These are phyloP conservation scores for Kluyveromyces marxianus DNA, from an alignment of 1,139 yeast species.

Conservation along the genomic window DNA sequence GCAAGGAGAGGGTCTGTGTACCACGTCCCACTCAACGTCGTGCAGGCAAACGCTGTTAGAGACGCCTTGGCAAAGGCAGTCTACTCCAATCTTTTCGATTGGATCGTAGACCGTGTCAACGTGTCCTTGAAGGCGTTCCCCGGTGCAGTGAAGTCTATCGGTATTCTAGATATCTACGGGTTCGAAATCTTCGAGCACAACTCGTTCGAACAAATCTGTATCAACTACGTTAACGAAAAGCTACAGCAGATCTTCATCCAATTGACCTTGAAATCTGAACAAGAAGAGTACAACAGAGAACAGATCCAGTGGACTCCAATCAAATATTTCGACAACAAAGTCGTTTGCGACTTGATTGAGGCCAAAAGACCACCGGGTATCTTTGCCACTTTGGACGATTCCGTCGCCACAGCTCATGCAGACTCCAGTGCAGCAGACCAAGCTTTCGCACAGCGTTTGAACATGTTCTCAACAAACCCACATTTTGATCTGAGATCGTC, in stretches of 20 bases:
- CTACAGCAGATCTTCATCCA: slow-evolving; percentile 95
- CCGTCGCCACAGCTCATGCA: slow-evolving; percentile 97
- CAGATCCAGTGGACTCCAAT: slow-evolving; percentile 97
- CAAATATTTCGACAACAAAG: slow-evolving; percentile 89
- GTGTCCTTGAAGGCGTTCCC: slow-evolving; percentile 49
- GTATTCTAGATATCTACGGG: slow-evolving; percentile 96
- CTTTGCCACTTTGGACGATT: slow-evolving; percentile 93
- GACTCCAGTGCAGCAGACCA: slow-evolving; percentile 96
- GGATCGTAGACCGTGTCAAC: slow-evolving; percentile 96
- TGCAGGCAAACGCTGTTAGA: slow-evolving; percentile 90
- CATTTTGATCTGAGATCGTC: slow-evolving; percentile 87
- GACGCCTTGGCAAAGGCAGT: slow-evolving; percentile 95
- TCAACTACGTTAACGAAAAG: slow-evolving; percentile 94
- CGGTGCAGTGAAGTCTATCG: slow-evolving; percentile 64
- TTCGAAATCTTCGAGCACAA: slow-evolving; percentile 96
- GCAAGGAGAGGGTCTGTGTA: slow-evolving; percentile 86
- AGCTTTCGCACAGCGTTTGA: slow-evolving; percentile 86
- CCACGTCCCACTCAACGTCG: slow-evolving; percentile 85
- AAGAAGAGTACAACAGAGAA: slow-evolving; percentile 93
- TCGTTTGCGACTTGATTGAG: slow-evolving; percentile 96
- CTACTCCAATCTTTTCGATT: slow-evolving; percentile 86
- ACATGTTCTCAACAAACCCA: slow-evolving; percentile 72
- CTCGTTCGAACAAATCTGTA: slow-evolving; percentile 94
- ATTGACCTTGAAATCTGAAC: slow-evolving; percentile 91
- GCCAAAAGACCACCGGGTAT: slow-evolving; percentile 93